These are phyloP conservation scores for Hamamelis virginiana DNA, from an alignment of 164 flowering plant genomes.

Conservation along the genomic window DNA sequence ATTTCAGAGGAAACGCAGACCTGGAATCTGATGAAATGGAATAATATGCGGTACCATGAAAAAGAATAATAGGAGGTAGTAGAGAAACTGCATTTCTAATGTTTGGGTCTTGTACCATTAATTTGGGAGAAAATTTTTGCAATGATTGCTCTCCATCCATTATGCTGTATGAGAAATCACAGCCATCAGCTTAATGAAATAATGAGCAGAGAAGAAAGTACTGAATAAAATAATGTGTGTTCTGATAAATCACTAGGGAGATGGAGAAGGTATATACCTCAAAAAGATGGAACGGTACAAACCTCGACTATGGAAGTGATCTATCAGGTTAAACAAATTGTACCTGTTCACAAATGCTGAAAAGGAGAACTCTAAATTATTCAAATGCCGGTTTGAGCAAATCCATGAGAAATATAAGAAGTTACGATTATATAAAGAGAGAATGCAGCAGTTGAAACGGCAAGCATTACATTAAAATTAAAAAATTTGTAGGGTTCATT, in stretches of 20 bases:
- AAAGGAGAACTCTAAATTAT: background rate
- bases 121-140: conserved; percentile 58
- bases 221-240: background rate
- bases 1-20: conserved; percentile 27
- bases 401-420: background rate
- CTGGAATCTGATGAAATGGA: conserved; percentile 73
- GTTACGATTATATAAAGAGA: background rate
- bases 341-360: conserved; percentile 38
- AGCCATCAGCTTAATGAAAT: conserved; percentile 4
- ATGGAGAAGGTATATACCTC: conserved; percentile 37
- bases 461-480: background rate
- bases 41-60: conserved; percentile 69
- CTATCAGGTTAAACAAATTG: conserved; percentile 55
- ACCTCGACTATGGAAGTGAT: conserved; percentile 67
- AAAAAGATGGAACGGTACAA: conserved; percentile 62
- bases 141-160: conserved; percentile 74
- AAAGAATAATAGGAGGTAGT: conserved; percentile 59
- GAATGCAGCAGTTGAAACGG: background rate
- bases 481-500: background rate
- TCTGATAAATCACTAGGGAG: background rate
- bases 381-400: background rate
- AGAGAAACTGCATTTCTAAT: conserved; percentile 44
- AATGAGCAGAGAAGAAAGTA: background rate
- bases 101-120: conserved; percentile 52
- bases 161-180: conserved; percentile 46